Conservation (phyloP, 768 basidiomycete species). For the Paxillus ammoniavirescens region DNA sequence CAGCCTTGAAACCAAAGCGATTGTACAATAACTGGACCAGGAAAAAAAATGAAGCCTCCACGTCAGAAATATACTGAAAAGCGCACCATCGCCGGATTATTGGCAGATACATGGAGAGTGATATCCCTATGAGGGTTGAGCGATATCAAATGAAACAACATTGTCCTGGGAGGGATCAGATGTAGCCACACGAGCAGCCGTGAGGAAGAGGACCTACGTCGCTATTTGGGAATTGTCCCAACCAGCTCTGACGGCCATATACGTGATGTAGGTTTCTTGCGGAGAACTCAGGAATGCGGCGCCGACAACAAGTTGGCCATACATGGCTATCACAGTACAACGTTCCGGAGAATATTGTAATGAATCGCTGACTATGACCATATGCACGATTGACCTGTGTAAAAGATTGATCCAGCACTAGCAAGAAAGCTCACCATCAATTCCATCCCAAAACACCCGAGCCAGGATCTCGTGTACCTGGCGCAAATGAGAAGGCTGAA, state of each 20-base stretch:
- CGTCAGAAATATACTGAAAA: neutral
- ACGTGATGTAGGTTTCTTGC: conserved; percentile 80
- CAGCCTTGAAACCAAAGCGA: conserved; percentile 84
- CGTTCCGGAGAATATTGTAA: conserved; percentile 67
- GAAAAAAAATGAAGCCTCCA: neutral
- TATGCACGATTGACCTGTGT: neutral
- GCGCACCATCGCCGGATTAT: conserved; percentile 74
- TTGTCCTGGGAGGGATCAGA: conserved; percentile 43
- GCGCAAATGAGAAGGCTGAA: conserved; percentile 56
- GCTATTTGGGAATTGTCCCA: conserved; percentile 83
- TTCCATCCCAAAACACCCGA: conserved; percentile 73
- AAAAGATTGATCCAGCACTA: neutral
- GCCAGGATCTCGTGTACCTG: conserved; percentile 73
- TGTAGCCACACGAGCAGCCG: neutral
- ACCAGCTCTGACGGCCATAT: conserved; percentile 72
- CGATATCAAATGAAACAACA: conserved; percentile 74
- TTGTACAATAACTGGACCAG: conserved; percentile 68
- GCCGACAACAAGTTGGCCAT: conserved; percentile 70
- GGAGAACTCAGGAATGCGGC: conserved; percentile 77
- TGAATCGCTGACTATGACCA: conserved; percentile 59
- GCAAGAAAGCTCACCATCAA: conserved; percentile 51
- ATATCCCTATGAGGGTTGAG: conserved; percentile 76
- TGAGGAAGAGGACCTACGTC: conserved; percentile 43
- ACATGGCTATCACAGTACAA: conserved; percentile 73
- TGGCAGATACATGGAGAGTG: conserved; percentile 79